Percentiles rank a stretch among this genome's conserved stretches.
Conservation (phyloP, 306 rosid genomes). For the Quercus cerris region DNA sequence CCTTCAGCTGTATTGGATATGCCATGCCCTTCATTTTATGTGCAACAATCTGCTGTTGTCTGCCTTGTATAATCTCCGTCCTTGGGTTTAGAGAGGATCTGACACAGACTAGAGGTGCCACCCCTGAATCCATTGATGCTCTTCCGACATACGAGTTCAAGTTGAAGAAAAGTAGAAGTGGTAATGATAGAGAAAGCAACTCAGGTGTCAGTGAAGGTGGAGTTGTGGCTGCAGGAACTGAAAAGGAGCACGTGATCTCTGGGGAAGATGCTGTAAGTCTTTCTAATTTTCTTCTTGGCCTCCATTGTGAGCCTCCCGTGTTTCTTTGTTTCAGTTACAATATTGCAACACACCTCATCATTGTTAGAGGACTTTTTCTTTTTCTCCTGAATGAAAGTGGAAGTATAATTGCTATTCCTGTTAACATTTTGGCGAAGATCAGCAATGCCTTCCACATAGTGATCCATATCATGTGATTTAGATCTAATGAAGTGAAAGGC, state of each 20-base stretch:
- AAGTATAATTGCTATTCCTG: not conserved
- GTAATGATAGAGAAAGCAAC: slow-evolving; percentile 43
- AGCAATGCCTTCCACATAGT: not conserved
- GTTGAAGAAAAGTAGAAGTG: slow-evolving; percentile 63
- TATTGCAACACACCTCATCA: not conserved
- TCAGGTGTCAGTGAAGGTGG: slow-evolving; percentile 67
- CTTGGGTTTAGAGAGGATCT: slow-evolving; percentile 90
- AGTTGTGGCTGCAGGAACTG: slow-evolving; percentile 89
- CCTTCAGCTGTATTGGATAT: slow-evolving; percentile 80
- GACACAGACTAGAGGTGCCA: slow-evolving; percentile 84
- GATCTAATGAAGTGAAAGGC: not conserved
- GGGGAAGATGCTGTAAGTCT: slow-evolving; percentile 92
- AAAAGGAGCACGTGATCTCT: slow-evolving; percentile 72
- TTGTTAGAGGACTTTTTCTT: not conserved
- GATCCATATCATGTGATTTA: not conserved
- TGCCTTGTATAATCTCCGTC: slow-evolving; percentile 92
- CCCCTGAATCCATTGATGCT: slow-evolving; percentile 80
- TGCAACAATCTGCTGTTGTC: slow-evolving; percentile 96
- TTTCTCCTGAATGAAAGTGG: not conserved
- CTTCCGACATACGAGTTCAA: slow-evolving; percentile 88
- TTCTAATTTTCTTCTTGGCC: slow-evolving; percentile 11
- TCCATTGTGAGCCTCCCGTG: not conserved
- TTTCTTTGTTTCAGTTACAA: not conserved
- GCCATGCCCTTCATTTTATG: slow-evolving; percentile 99
- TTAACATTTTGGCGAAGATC: not conserved